Base-by-base conservation (phyloP, 1,139 yeast species). In the Sugiyamaella castrensis region DNA sequence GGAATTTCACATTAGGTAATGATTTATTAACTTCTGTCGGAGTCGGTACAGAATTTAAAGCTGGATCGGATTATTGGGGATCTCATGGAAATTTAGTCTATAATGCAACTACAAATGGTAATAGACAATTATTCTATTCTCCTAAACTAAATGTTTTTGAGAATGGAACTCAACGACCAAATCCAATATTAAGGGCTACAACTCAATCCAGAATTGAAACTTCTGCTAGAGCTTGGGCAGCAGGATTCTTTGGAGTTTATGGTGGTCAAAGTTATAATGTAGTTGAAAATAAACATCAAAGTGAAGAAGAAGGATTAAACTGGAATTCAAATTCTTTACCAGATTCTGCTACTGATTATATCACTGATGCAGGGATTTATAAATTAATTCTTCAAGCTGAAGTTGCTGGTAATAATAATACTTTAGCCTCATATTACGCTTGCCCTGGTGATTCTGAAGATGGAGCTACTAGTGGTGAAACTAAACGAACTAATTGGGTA, bases 221-320 rank as follows among this genome's bases (percentile, higher is more conserved):
- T 27, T 69, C 73, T 13, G 74, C 74, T 2, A 57, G 63, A 33
- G 71, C 74, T 0, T 71, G 75, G 75, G 74, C 75, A 2, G 74
- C 74, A 4, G 75, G 75, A 9, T 71, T 71, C 52, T 71, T 71
- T 53, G 74, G 74, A 31, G 56, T 65, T 13, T 67, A 68, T 50
- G 70, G 70, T 24, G 66, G 66, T 13, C 66, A 63, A 48, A 60
- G 65, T 10, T 56, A 53, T 8, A 61, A 58, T 30, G 56, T 60
- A 34, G 60, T 57, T 19, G 63, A 65, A n/a, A 33, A 47, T 15
- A 42, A 43, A 15, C 42, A 52, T 13, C 48, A 49, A 9, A 36
- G 27, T 8, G 8, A 36, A 27, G 27, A 36, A 9, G 26, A 29
- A 10, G 38, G 27, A 2, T 15, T 11, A 10, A 33, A 27, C 16